Base-by-base conservation (phyloP, 139 green algal species). In the Coccomyxa sp. region DNA sequence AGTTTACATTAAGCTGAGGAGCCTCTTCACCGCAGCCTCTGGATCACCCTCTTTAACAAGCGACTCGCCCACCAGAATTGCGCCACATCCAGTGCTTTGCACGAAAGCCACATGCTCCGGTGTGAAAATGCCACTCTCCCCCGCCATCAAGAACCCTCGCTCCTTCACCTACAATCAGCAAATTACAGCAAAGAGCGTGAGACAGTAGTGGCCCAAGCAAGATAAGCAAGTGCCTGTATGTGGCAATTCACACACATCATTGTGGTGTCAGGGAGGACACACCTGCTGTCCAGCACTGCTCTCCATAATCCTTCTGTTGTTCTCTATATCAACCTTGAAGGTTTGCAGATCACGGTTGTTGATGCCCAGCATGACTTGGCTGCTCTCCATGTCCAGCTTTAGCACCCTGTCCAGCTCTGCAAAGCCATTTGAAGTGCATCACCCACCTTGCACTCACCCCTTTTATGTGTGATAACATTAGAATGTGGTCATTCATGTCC, bases 321-420 rank as follows among this genome's bases (percentile, higher is more conserved):
- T 93, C 18, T 86, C 80, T 59, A 99, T 90, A 86, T 98, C 94
- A 45, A 98, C 94, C 91, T 98, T 93, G 88, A 99, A 99, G 18
- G 95, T 99, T 58, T 91, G 88, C 84, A 99, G 91, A 91, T 99
- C 93, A 31, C 95, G 91, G 93, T 99, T 99, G 92, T 99, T 99
- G 91, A 99, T 99, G 82, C 97, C 97, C 79, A 99, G 90, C 67
- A 99, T 85, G 63, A 27, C n/a, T 9, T 58, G 57, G 84, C 93
- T 90, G 0, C 90, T 83, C 76, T 97, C 92, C 57, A 99, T 82
- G 12, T 92, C 86, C 59, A 99, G 89, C 84, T 89, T 59, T 76
- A 99, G 89, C 83, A 99, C 92, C 28, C 97, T 93, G 82, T 97
- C 90, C 89, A 99, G 89, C 92, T 99, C 97, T 21, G 68, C 88